phyloP scores from a whole-genome alignment of 805 yeast species.

The Metschnikowia dekortorum region DNA sequence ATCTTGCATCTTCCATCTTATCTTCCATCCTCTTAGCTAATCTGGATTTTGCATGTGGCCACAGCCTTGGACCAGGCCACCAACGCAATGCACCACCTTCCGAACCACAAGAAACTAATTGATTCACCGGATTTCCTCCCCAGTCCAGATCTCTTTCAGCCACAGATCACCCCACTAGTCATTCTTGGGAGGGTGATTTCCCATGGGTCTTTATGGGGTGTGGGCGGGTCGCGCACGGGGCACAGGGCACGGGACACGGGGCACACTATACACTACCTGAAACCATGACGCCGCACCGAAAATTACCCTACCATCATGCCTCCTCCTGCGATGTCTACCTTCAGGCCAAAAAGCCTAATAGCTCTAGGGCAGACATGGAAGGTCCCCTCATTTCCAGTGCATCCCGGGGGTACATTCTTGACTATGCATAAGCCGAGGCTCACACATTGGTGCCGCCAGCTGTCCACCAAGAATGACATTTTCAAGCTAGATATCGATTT shows the following conservation, averaged over 20 bases:
- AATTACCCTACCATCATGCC: not conserved
- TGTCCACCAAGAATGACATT: conserved; percentile 7
- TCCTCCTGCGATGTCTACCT: not conserved
- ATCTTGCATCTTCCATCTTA: too few species aligned
- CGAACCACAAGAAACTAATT: too few species aligned
- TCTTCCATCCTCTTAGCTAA: too few species aligned
- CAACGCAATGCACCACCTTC: too few species aligned
- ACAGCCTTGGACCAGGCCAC: too few species aligned
- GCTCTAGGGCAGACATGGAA: not conserved
- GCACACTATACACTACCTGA: not conserved
- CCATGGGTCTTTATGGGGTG: too few species aligned
- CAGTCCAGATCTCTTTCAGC: too few species aligned
- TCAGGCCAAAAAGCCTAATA: not conserved
- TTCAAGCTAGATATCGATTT: conserved; percentile 8
- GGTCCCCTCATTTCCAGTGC: not conserved
- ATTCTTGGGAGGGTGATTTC: too few species aligned
- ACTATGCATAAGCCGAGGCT: not conserved
- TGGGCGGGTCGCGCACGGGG: not conserved
- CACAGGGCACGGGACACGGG: not conserved
- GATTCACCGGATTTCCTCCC: too few species aligned
- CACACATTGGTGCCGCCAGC: not conserved
- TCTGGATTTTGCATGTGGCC: too few species aligned
- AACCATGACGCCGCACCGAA: conserved; percentile 3
- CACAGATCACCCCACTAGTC: too few species aligned
- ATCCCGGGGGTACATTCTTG: not conserved